These are phyloP conservation scores for Trichosporon inkin DNA, from an alignment of 1,284 basidiomycete species.

Conservation along the genomic window DNA sequence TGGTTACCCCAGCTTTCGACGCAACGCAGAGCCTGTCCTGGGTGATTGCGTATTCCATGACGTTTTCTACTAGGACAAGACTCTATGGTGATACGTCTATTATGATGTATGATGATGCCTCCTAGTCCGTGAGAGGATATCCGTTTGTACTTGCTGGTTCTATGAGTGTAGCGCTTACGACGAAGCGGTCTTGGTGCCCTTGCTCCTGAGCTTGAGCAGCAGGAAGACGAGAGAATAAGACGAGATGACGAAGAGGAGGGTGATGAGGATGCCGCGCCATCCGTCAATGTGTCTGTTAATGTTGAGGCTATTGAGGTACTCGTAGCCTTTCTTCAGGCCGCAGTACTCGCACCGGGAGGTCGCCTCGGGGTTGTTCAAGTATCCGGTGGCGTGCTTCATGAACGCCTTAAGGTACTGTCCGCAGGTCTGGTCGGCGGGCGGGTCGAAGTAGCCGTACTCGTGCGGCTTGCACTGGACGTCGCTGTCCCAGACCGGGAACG, in stretches of 20 bases:
- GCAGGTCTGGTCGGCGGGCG: slow-evolving; percentile 44
- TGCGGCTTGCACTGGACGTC: slow-evolving; percentile 34
- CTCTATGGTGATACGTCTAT: no score
- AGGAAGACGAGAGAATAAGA: slow-evolving; percentile 36
- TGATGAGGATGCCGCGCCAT: slow-evolving; percentile 42
- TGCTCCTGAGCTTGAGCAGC: slow-evolving; percentile 36
- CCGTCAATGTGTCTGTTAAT: slow-evolving; percentile 30
- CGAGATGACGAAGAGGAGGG: slow-evolving; percentile 29
- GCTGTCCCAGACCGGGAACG: slow-evolving; percentile 32
- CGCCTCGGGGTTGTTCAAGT: slow-evolving; percentile 35
- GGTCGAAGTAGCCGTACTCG: slow-evolving; percentile 43
- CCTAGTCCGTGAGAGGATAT: no score
- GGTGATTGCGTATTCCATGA: no score
- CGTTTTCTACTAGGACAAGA: no score
- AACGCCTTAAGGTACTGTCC: slow-evolving; percentile 33
- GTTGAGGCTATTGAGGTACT: slow-evolving; percentile 41
- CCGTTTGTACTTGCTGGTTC: no score
- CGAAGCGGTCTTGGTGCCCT: slow-evolving; percentile 31
- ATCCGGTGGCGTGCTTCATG: slow-evolving; percentile 28
- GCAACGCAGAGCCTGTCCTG: no score
- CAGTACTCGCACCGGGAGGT: slow-evolving; percentile 40
- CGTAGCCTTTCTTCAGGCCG: slow-evolving; percentile 31
- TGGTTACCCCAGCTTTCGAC: no score
- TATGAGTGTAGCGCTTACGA: neutral
- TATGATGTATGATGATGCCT: no score